Conservation (phyloP, 805 yeast species). For the Kluyveromyces dobzhanskii region DNA sequence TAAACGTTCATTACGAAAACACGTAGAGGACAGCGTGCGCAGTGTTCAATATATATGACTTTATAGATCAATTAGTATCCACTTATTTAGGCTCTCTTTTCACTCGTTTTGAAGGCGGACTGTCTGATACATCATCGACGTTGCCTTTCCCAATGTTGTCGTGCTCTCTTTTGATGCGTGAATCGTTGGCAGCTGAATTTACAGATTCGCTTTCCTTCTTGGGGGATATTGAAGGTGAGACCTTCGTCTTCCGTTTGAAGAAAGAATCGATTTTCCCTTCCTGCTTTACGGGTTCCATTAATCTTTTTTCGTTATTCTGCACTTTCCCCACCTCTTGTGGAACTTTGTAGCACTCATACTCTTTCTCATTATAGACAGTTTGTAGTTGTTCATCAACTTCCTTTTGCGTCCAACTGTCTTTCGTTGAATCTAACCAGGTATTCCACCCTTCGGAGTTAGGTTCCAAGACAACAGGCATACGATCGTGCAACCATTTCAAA, state of each 20-base stretch:
- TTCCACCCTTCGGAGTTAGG: conserved; percentile 53
- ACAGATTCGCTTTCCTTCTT: background rate
- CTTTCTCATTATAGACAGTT: conserved; percentile 25
- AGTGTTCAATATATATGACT: no score
- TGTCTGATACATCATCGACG: background rate
- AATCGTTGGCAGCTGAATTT: conserved; percentile 1
- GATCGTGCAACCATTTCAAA: conserved; percentile 58
- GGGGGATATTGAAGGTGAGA: background rate
- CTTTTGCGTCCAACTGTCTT: conserved; percentile 32
- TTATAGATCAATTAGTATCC: no score
- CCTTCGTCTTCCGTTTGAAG: conserved; percentile 4
- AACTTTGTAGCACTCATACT: conserved; percentile 50
- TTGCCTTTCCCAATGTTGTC: background rate
- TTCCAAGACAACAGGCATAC: conserved; percentile 69
- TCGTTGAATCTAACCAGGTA: conserved; percentile 47
- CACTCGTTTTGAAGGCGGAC: background rate
- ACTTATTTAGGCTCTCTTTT: background rate
- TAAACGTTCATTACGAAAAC: conserved; percentile 3
- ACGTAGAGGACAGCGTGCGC: no score
- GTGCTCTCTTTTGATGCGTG: background rate
- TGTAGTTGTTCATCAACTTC: conserved; percentile 35
- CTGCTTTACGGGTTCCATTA: conserved; percentile 25
- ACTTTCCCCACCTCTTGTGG: conserved; percentile 57
- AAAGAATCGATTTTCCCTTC: conserved; percentile 7
- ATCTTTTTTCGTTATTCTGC: conserved; percentile 33